A percentile compares a stretch with the other conserved stretches of the same genome.
These are phyloP conservation scores for Pseudonectria buxi DNA, from an alignment of 2,329 filamentous ascomycete species.

Conservation along the genomic window DNA sequence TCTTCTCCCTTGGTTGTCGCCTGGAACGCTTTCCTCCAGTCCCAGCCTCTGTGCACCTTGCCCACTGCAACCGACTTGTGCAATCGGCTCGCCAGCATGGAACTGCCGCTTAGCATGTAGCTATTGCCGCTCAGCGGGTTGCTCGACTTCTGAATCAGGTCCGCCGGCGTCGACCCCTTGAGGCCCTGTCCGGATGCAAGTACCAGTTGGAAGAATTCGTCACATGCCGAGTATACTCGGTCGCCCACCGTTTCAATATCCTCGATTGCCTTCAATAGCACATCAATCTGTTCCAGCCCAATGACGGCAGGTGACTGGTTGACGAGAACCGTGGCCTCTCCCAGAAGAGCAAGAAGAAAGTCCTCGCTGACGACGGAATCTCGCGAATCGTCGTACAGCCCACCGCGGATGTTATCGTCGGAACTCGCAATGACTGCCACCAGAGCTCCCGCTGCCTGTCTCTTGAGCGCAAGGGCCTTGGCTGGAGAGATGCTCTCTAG, in stretches of 20 bases:
- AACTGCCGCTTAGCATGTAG: constrained; percentile 67
- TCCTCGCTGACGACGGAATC: constrained; percentile 85
- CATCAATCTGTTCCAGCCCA: constrained; percentile 64
- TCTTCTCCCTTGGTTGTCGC: constrained; percentile 56
- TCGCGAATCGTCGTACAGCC: constrained; percentile 73
- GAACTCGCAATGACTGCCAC: constrained; percentile 80
- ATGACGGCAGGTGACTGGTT: constrained; percentile 51
- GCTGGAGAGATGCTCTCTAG: constrained; percentile 22
- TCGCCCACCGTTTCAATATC: constrained; percentile 70
- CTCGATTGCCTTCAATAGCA: constrained; percentile 69
- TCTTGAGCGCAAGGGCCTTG: constrained; percentile 53
- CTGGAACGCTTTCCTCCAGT: constrained; percentile 75
- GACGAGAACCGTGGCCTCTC: constrained; percentile 74
- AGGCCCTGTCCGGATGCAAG: constrained; percentile 61
- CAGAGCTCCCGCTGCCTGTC: constrained; percentile 65
- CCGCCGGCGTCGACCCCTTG: constrained; percentile 56
- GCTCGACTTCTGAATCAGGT: constrained; percentile 56
- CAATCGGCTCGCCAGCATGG: constrained; percentile 59
- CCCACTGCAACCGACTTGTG: constrained; percentile 52
- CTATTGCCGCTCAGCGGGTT: constrained; percentile 49
- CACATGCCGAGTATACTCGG: constrained; percentile 65
- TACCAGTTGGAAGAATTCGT: constrained; percentile 72
- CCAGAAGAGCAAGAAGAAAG: constrained; percentile 74
- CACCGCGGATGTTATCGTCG: constrained; percentile 84
- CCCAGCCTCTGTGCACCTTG: constrained; percentile 59